phyloP scores from a whole-genome alignment of 352 stramenopile species.

The Globisporangium emineosum region DNA sequence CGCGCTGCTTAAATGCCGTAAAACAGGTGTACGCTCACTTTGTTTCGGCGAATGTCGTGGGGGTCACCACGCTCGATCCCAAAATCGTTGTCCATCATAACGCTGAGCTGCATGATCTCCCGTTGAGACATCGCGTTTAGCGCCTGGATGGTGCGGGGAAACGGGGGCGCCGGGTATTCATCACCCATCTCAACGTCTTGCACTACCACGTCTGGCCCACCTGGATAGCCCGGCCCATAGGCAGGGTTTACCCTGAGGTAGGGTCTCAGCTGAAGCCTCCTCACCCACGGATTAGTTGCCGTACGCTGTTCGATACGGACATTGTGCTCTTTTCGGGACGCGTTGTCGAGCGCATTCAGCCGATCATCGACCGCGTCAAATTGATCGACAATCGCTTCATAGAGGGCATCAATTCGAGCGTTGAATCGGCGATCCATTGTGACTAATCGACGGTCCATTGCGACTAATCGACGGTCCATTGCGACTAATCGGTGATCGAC shows the following conservation, averaged over 20 bases:
- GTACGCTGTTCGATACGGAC: not conserved
- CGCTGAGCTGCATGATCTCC: not conserved
- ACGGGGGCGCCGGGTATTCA: not conserved
- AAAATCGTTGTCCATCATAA: not conserved
- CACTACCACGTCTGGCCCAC: not conserved
- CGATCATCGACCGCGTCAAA: not conserved
- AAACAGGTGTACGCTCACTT: not conserved
- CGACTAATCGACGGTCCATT: too few relatives aligned
- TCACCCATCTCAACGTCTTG: not conserved
- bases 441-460: too few relatives aligned
- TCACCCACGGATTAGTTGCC: not conserved
- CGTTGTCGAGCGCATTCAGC: not conserved
- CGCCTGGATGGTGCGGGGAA: not conserved
- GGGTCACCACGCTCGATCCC: not conserved
- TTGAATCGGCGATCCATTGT: not conserved
- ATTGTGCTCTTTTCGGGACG: not conserved
- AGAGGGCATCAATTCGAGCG: not conserved
- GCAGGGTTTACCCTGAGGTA: not conserved
- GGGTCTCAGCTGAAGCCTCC: not conserved
- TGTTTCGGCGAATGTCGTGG: too few relatives aligned
- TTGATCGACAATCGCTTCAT: too few relatives aligned
- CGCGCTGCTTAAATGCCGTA: slow-evolving; percentile 9
- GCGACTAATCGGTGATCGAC: not conserved
- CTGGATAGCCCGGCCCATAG: not conserved
- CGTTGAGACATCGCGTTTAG: not conserved